These are phyloP conservation scores for Darksidea phi DNA, from an alignment of 495 filamentous ascomycete genomes.

Conservation along the genomic window DNA sequence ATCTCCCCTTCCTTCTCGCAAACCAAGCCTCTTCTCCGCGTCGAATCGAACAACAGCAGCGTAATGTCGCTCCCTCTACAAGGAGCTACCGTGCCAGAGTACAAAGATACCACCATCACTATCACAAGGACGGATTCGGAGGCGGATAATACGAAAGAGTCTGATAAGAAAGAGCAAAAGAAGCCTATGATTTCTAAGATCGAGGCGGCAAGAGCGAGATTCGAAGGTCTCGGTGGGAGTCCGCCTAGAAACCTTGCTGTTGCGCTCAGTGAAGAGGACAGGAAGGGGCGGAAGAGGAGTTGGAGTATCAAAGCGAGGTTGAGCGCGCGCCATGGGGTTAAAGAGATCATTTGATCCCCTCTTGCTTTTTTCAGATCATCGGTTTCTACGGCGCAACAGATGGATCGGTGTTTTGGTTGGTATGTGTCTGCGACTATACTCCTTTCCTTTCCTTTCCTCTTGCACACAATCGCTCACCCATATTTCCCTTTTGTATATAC, in stretches of 20 bases:
- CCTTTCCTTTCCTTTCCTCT: neutral
- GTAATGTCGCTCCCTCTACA: slow-evolving; percentile 25
- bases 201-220: neutral
- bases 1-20: neutral
- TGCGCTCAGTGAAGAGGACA: slow-evolving; percentile 1
- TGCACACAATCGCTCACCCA: too few species aligned
- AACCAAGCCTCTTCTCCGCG: neutral
- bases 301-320: slow-evolving; percentile 22
- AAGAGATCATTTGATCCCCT: slow-evolving; percentile 12
- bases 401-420: neutral
- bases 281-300: slow-evolving; percentile 12
- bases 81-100: slow-evolving; percentile 17
- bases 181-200: neutral
- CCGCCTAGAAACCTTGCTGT: neutral
- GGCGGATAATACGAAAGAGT: neutral
- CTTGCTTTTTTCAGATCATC: too few species aligned
- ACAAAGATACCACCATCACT: slow-evolving; percentile 8
- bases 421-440: neutral
- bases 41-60: slow-evolving; percentile 12
- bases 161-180: neutral
- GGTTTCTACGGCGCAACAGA: too few species aligned
- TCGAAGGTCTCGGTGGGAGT: neutral
- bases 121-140: neutral
- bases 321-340: slow-evolving; percentile 5
- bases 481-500: neutral